Evolutionary conservation across 2,329 filamentous ascomycete species (phyloP).

Genomic region (Diaporthe longicolla): DNA sequence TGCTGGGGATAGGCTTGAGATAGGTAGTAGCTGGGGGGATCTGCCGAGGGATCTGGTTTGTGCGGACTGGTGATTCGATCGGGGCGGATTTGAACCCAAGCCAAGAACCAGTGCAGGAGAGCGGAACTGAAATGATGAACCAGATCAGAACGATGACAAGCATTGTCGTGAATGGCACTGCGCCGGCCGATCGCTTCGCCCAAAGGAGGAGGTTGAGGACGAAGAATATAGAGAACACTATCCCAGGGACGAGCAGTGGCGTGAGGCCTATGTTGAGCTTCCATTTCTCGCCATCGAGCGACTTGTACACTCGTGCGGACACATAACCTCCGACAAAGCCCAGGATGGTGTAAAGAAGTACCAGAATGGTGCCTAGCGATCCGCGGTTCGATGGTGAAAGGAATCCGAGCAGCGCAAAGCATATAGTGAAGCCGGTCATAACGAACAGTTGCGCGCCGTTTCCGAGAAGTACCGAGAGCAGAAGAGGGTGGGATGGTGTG

Average conservation of each 20-base stretch:
- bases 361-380: constrained; percentile 91
- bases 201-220: constrained; percentile 96
- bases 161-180: constrained; percentile 98
- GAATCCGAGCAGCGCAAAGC: constrained; percentile 93
- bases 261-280: constrained; percentile 93
- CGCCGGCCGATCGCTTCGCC: constrained; percentile 91
- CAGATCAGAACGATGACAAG: constrained; percentile 92
- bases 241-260: constrained; percentile 84
- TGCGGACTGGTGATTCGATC: constrained; percentile 86
- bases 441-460: constrained; percentile 97
- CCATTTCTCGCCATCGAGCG: constrained; percentile 92
- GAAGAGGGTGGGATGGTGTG: constrained; percentile 83
- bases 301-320: constrained; percentile 93
- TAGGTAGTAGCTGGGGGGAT: constrained; percentile 89
- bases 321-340: constrained; percentile 94
- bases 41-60: constrained; percentile 98
- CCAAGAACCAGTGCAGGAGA: constrained; percentile 93
- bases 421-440: constrained; percentile 95
- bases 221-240: constrained; percentile 92
- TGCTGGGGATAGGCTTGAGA: constrained; percentile 87
- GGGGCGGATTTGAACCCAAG: constrained; percentile 84
- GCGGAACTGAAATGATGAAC: constrained; percentile 95
- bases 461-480: constrained; percentile 89
- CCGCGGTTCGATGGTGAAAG: constrained; percentile 96
- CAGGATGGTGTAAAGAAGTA: constrained; percentile 93